These are phyloP conservation scores for Fusarium concolor DNA, from an alignment of 2,329 filamentous ascomycete genomes.

Conservation along the genomic window DNA sequence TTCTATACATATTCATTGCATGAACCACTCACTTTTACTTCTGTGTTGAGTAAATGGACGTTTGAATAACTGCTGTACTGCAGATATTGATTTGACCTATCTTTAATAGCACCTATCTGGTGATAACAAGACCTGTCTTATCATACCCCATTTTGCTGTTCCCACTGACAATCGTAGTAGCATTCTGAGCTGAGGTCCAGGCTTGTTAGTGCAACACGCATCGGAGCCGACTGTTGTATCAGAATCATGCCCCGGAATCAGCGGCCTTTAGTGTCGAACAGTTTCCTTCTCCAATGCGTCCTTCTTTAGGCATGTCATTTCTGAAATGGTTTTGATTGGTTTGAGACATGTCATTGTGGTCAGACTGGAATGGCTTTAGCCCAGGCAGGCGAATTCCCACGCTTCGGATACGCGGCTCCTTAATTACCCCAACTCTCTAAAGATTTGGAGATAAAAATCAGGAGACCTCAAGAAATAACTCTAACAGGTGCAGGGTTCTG, in stretches of 20 bases:
- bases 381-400: not conserved
- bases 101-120: not conserved
- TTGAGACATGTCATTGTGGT: slow-evolving; percentile 2
- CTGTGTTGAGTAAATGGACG: not conserved
- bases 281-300: slow-evolving; percentile 9
- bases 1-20: not conserved
- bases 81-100: not conserved
- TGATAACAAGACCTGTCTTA: not conserved
- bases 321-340: not conserved
- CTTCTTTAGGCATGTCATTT: slow-evolving; percentile 11
- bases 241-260: slow-evolving; percentile 19
- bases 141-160: not conserved
- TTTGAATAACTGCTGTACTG: not conserved
- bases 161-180: not conserved
- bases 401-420: slow-evolving; percentile 16
- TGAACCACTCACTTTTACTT: not conserved
- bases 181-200: not conserved
- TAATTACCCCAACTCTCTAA: slow-evolving; percentile 7
- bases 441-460: slow-evolving; percentile 2
- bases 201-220: not conserved
- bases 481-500: not conserved
- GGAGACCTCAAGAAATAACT: slow-evolving; percentile 1
- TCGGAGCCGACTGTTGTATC: slow-evolving; percentile 12
- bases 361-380: slow-evolving; percentile 4
- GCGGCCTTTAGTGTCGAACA: slow-evolving; percentile 1